Evolutionary conservation across 129 eudicot species (phyloP).

Genomic region (Kitagawia praeruptora): DNA sequence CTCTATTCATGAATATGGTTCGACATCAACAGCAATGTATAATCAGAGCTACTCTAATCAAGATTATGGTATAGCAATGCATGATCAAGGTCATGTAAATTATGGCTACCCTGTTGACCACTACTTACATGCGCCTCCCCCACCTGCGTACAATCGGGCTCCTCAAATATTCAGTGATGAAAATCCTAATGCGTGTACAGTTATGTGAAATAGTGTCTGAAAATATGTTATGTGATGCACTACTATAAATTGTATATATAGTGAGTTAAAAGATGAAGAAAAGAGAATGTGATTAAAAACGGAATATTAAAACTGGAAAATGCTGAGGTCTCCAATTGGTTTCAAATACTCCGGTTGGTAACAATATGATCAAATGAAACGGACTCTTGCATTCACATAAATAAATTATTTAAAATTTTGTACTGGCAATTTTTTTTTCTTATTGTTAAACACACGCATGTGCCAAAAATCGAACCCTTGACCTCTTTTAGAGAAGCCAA

Average conservation of each 20-base stretch:
- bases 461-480: no score
- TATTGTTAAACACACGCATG: no score
- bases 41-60: conserved; percentile 25
- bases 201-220: conserved; percentile 21
- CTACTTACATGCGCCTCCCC: conserved; percentile 26
- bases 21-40: conserved; percentile 3
- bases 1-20: conserved; percentile 18
- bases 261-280: no score
- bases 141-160: neutral
- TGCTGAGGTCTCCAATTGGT: no score
- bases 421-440: no score
- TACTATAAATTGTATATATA: neutral
- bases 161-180: conserved; percentile 30
- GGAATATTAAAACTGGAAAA: no score
- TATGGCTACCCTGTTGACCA: conserved; percentile 24
- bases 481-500: no score
- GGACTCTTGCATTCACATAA: no score
- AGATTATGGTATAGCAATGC: conserved; percentile 4
- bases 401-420: no score
- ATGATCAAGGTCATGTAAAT: conserved; percentile 9
- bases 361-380: no score
- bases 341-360: no score
- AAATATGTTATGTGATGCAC: neutral
- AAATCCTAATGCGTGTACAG: conserved; percentile 43
- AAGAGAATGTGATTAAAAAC: no score